These are phyloP conservation scores for Ceratobasidium sp. DNA, from an alignment of 1,284 basidiomycete genomes.

Conservation along the genomic window DNA sequence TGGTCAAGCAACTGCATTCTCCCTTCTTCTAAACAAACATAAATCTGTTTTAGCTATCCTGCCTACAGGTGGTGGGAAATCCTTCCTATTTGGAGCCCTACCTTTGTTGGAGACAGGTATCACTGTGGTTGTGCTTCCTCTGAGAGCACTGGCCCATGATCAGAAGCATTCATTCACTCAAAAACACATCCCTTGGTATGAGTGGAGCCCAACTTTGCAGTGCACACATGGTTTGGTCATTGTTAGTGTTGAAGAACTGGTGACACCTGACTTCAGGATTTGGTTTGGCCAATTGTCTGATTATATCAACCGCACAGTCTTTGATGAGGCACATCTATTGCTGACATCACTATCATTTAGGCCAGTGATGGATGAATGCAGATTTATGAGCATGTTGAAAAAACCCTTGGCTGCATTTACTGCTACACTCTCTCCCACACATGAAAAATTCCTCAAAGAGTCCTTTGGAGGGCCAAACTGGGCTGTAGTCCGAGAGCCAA, in stretches of 20 bases:
- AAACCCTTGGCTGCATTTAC: not conserved
- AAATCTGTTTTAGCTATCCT: slow-evolving; percentile 2
- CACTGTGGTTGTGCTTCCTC: slow-evolving; percentile 17
- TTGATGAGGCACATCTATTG: slow-evolving; percentile 8
- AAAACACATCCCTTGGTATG: too few relatives aligned
- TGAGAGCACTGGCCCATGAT: not conserved
- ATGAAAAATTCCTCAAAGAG: not conserved
- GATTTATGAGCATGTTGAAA: not conserved
- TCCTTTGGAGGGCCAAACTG: not conserved
- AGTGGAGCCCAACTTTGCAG: too few relatives aligned
- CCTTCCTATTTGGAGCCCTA: not conserved
- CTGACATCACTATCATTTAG: not conserved
- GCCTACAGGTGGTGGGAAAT: slow-evolving; percentile 14
- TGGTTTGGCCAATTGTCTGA: slow-evolving; percentile 1
- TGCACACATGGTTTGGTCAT: not conserved
- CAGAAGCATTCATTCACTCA: too few relatives aligned
- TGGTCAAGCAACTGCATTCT: not conserved
- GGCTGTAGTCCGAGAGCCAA: slow-evolving; percentile 1
- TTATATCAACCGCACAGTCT: not conserved
- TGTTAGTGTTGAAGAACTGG: not conserved
- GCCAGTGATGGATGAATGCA: not conserved
- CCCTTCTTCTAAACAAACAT: not conserved
- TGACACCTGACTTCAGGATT: not conserved
- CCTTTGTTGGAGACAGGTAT: slow-evolving; percentile 3
- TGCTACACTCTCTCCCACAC: not conserved